Evolutionary conservation across 2,329 filamentous ascomycete genomes (phyloP).

Genomic region (Helminthosporium solani): DNA sequence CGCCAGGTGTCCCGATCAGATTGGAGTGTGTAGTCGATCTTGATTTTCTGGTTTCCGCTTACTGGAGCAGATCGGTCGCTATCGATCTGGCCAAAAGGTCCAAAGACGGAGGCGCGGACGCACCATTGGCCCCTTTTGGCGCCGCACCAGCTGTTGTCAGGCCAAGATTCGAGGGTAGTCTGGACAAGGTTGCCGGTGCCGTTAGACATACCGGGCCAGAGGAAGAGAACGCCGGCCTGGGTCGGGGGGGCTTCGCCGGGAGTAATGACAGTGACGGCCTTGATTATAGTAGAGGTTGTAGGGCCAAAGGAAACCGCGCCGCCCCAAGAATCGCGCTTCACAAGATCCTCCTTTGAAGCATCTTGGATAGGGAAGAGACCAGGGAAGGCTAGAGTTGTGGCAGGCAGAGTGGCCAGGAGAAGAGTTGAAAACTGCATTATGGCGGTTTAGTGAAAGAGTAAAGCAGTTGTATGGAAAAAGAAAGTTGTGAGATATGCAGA

Average conservation of each 20-base stretch:
- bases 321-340: constrained; percentile 45
- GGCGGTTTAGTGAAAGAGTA: no score
- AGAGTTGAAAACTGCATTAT: no score
- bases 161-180: constrained; percentile 46
- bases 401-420: no score
- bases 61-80: constrained; percentile 18
- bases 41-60: constrained; percentile 34
- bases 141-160: constrained; percentile 46
- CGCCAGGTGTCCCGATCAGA: constrained; percentile 31
- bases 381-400: no score
- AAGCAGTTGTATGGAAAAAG: no score
- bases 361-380: no score
- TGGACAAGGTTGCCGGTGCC: constrained; percentile 48
- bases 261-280: constrained; percentile 45
- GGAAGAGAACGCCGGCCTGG: constrained; percentile 44
- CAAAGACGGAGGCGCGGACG: constrained; percentile 45
- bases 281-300: constrained; percentile 42
- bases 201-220: constrained; percentile 51
- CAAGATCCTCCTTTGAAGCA: no score
- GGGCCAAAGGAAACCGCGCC: constrained; percentile 43
- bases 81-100: constrained; percentile 46
- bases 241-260: constrained; percentile 42
- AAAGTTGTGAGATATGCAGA: no score
- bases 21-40: constrained; percentile 30
- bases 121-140: constrained; percentile 45